Evolutionary conservation across 2,329 filamentous ascomycete species (phyloP).

Genomic region (Aspergillus aculeatinus): DNA sequence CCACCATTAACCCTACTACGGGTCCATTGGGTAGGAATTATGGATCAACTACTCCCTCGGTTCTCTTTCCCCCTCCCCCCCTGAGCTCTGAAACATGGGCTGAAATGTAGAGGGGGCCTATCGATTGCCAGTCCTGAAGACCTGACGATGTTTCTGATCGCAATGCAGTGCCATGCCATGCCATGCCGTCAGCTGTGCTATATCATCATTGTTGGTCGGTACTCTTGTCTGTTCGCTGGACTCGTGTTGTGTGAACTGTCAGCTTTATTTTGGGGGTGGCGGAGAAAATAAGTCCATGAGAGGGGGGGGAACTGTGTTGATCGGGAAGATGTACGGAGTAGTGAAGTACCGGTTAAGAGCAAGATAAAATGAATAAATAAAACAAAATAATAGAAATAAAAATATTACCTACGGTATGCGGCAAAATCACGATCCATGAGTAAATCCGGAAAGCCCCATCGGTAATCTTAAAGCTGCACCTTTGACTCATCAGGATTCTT

Average conservation of each 20-base stretch:
- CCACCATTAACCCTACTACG: background rate
- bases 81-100: slow-evolving; percentile 7
- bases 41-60: background rate
- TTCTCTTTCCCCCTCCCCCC: background rate
- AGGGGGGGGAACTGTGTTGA: background rate
- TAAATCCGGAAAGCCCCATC: background rate
- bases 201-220: background rate
- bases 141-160: slow-evolving; percentile 2
- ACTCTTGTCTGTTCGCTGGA: background rate
- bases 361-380: background rate
- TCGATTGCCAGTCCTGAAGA: background rate
- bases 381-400: background rate
- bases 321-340: background rate
- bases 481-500: slow-evolving; percentile 10
- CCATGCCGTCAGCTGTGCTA: background rate
- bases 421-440: background rate
- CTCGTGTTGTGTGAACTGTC: background rate
- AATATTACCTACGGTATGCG: background rate
- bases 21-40: slow-evolving; percentile 1
- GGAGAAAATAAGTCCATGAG: background rate
- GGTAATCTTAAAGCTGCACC: background rate
- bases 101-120: background rate
- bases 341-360: no score
- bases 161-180: no score
- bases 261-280: background rate